phyloP scores from a whole-genome alignment of 345 rosid genomes.

The Gossypium rotundifolium region DNA sequence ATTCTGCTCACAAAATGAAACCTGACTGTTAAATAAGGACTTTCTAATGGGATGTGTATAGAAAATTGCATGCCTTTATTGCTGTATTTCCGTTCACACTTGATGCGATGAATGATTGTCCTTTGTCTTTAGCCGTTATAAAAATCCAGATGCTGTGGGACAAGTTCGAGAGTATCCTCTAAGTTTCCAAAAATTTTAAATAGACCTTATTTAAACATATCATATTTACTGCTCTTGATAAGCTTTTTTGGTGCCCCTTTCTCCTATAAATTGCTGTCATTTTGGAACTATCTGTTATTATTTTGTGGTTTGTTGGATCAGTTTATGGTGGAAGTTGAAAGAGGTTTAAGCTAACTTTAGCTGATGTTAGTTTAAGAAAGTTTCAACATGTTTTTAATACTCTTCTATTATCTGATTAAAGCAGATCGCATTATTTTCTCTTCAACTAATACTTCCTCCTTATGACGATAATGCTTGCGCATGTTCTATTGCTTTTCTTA shows the following conservation, averaged over 20 bases:
- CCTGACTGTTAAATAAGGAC: not conserved
- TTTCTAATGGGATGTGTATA: not conserved
- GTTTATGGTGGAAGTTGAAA: not conserved
- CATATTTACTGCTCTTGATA: not conserved
- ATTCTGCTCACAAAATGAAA: not conserved
- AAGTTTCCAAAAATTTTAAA: not conserved
- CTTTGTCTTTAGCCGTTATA: constrained; percentile 44
- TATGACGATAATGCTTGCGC: not conserved
- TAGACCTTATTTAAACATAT: not conserved
- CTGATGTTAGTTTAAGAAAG: not conserved
- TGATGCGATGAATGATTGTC: not conserved
- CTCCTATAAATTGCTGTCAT: not conserved
- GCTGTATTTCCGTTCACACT: not conserved
- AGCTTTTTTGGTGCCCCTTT: not conserved
- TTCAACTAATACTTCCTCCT: not conserved
- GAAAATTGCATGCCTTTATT: not conserved
- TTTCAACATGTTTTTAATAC: not conserved
- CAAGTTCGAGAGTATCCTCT: constrained; percentile 98
- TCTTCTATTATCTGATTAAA: not conserved
- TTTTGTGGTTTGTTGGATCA: not conserved
- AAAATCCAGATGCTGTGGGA: constrained; percentile 96
- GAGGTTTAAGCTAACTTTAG: not conserved
- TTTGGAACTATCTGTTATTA: not conserved
- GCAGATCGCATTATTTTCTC: not conserved
- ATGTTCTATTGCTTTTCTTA: not conserved